Evolutionary conservation across 78 protist genomes (phyloP).

Genomic region (Trichosphaerium sp.): DNA sequence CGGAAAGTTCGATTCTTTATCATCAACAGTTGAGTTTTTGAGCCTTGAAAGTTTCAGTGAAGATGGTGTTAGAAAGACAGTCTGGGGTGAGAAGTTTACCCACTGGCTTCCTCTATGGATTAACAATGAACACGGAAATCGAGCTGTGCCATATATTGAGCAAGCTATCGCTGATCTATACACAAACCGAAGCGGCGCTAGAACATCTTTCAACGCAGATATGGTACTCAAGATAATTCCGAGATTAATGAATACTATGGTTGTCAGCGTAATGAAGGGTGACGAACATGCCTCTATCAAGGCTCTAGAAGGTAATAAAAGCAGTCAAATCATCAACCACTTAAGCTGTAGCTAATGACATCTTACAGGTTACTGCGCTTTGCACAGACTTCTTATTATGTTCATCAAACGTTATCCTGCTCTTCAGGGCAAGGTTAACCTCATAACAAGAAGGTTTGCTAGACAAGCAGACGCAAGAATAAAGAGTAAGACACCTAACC

Average conservation of each 20-base stretch:
- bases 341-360: no score
- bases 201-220: not conserved
- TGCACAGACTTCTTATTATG: not conserved
- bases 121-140: not conserved
- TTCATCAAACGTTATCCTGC: not conserved
- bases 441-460: not conserved
- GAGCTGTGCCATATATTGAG: not conserved
- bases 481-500: not conserved
- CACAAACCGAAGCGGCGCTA: not conserved
- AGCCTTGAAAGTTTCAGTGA: not conserved
- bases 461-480: not conserved
- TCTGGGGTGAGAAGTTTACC: conserved; percentile 12
- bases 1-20: no score
- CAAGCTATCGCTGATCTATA: not conserved
- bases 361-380: conserved; percentile 2
- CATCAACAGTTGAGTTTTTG: no score
- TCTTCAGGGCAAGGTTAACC: not conserved
- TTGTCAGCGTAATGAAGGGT: not conserved
- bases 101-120: conserved; percentile 18
- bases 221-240: conserved; percentile 2
- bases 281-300: conserved; percentile 2
- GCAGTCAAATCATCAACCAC: no score
- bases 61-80: not conserved
- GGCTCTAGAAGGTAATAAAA: no score
- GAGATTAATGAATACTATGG: conserved; percentile 8